Conservation (phyloP, 1,284 basidiomycete genomes). For the Anthracocystis panici-leucophaei region DNA sequence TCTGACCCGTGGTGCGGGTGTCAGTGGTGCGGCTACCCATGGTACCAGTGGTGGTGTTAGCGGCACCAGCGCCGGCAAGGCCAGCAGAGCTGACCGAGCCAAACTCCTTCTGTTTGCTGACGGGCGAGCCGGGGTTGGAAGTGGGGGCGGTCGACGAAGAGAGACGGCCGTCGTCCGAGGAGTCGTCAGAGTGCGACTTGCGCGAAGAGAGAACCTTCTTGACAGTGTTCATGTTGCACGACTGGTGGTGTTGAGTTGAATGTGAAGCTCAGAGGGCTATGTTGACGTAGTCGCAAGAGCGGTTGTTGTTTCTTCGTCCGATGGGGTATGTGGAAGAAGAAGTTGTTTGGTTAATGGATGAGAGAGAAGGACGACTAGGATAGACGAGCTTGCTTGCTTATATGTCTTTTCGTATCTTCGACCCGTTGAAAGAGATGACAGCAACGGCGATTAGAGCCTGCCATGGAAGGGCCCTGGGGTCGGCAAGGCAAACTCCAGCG, state of each 20-base stretch:
- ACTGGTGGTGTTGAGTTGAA: not conserved
- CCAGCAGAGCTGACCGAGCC: conserved; percentile 17
- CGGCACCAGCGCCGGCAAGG: conserved; percentile 2
- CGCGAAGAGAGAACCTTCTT: conserved; percentile 50
- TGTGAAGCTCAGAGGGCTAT: conserved; percentile 6
- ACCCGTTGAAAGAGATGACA: not conserved
- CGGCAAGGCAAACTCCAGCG: too few relatives aligned
- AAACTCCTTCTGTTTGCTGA: conserved; percentile 26
- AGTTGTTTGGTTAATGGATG: not conserved
- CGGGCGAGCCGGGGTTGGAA: conserved; percentile 42
- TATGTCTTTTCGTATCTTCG: conserved; percentile 18
- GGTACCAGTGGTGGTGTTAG: conserved; percentile 10
- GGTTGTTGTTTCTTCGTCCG: conserved; percentile 14
- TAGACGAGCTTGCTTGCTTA: conserved; percentile 8
- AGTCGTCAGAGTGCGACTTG: conserved; percentile 41
- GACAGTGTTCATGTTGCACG: conserved; percentile 44
- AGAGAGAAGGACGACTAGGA: not conserved
- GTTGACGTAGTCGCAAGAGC: conserved; percentile 24
- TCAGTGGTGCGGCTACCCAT: conserved; percentile 10
- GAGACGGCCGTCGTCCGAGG: conserved; percentile 38
- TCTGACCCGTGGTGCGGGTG: conserved; percentile 24
- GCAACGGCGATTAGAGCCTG: too few relatives aligned
- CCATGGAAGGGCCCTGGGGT: too few relatives aligned
- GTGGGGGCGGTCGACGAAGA: conserved; percentile 38
- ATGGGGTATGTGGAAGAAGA: conserved; percentile 12